Base-by-base conservation (phyloP, 1,139 yeast genomes). In the Diutina scorzettiae region DNA sequence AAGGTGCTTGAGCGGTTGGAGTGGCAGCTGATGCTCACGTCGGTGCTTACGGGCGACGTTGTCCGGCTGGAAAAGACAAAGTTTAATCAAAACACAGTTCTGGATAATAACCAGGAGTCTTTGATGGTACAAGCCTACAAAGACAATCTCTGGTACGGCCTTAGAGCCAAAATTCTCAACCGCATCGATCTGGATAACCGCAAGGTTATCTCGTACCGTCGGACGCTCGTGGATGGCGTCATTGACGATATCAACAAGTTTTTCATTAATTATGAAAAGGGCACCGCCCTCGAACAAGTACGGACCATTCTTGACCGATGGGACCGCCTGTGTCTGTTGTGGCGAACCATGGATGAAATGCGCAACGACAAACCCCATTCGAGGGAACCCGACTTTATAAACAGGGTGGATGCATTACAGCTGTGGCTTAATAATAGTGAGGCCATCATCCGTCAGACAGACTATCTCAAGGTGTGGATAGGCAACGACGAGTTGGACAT, bases 21-120 rank as follows among this genome's bases (percentile, higher is more conserved):
- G 61, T 91, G 98, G 98, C 97, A 91, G 58, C 77, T 93, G 0
- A 86, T 91, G 96, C 67, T 91, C 40, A 74, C 85, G 3, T 75
- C 91, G 4, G 98, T 91, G 2, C 69, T 91, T 32, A 89, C 94
- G 2, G 97, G 98, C 48, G 98, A 91, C 56, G 95, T 91, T 41
- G 87, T 91, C 18, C 73, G 81, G 34, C 82, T 94, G 9, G 98
- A 91, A 57, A 91, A 89, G 62, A 81, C 93, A 3, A 81, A 89
- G 54, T 69, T 91, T 43, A 79, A 77, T 33, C 23, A 20, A 14
- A 54, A 64, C 56, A 51, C 73, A 61, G 58, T 61, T 53, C 59
- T 62, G 1, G 60, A 61, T 36, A 64, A 65, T 44, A 66, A 63
- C 39, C 73, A 69, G 46, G 78, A 73, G 45, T 66, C 69, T 19